These are phyloP conservation scores for Hortaea werneckii DNA, from an alignment of 2,329 filamentous ascomycete species.

Conservation along the genomic window DNA sequence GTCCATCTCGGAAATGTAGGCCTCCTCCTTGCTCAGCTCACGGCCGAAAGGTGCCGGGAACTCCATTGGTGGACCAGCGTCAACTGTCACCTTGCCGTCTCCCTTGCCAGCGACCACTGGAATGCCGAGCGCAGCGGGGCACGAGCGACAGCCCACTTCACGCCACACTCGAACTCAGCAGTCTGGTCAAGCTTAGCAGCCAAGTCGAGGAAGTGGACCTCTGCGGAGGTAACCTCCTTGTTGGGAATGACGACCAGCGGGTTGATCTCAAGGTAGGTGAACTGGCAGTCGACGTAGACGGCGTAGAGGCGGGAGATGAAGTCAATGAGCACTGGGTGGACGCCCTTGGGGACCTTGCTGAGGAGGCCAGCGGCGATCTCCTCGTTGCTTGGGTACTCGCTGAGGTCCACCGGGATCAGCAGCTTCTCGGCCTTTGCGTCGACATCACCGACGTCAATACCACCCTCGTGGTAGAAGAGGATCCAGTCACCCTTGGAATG, in stretches of 20 bases:
- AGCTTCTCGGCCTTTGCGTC: slow-evolving; percentile 99
- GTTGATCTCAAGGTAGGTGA: slow-evolving; percentile 99
- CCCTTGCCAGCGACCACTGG: slow-evolving; percentile 47
- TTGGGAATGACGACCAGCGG: slow-evolving; percentile 97
- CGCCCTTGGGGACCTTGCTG: slow-evolving; percentile 85
- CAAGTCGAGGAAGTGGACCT: slow-evolving; percentile 95
- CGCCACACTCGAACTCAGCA: slow-evolving; percentile 97
- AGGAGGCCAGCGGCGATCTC: slow-evolving; percentile 77
- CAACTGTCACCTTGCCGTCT: slow-evolving; percentile 75
- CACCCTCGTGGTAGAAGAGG: slow-evolving; percentile 98
- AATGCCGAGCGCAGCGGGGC: slow-evolving; percentile 79
- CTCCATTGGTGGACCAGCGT: slow-evolving; percentile 95
- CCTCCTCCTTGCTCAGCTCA: slow-evolving; percentile 97
- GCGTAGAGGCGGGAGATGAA: slow-evolving; percentile 98
- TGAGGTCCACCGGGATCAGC: slow-evolving; percentile 88
- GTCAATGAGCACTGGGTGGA: slow-evolving; percentile 97
- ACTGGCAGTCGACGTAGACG: slow-evolving; percentile 99
- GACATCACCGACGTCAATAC: slow-evolving; percentile 98
- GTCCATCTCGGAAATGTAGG: slow-evolving; percentile 96
- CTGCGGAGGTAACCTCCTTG: slow-evolving; percentile 77
- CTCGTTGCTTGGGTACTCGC: slow-evolving; percentile 90
- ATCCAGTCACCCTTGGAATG: slow-evolving; percentile 85
- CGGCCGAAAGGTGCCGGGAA: slow-evolving; percentile 98
- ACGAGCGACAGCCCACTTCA: slow-evolving; percentile 96
- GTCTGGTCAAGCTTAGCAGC: slow-evolving; percentile 99